phyloP scores from a whole-genome alignment of 2,329 filamentous ascomycete species.

The Trichoderma gracile region DNA sequence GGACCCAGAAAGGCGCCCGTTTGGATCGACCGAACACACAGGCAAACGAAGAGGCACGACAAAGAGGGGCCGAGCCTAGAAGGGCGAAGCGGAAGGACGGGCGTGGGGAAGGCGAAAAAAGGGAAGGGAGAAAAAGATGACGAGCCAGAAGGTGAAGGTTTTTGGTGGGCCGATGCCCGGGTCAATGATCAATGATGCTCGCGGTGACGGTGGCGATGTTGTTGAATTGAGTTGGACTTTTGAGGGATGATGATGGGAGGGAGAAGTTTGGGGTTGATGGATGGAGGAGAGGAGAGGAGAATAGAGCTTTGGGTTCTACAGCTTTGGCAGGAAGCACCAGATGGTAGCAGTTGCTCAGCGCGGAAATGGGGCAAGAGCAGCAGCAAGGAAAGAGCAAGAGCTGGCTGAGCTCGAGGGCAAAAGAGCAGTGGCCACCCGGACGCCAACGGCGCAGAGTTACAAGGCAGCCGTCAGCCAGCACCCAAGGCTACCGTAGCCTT shows the following conservation, averaged over 20 bases:
- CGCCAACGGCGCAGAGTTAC: too few relatives aligned
- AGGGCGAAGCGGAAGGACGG: constrained; percentile 17
- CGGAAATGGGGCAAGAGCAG: too few relatives aligned
- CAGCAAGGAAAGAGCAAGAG: too few relatives aligned
- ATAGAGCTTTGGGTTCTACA: too few relatives aligned
- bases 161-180: constrained; percentile 1
- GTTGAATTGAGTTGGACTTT: background rate
- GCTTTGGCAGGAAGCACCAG: background rate
- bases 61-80: constrained; percentile 19
- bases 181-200: constrained; percentile 20
- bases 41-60: constrained; percentile 15
- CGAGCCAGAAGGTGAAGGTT: constrained; percentile 19
- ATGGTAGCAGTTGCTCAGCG: background rate
- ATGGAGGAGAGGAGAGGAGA: background rate
- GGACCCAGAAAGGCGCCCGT: constrained; percentile 3
- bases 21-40: constrained; percentile 20
- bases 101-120: constrained; percentile 15
- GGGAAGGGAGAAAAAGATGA: constrained; percentile 16
- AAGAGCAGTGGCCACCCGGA: too few relatives aligned
- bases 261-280: background rate
- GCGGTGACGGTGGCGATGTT: constrained; percentile 8
- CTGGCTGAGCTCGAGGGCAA: too few relatives aligned
- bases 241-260: constrained; percentile 5
- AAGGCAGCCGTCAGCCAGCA: too few relatives aligned
- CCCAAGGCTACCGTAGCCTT: too few relatives aligned